Evolutionary conservation across 139 green algal species (phyloP).

Genomic region (Nannochloris sp.): DNA sequence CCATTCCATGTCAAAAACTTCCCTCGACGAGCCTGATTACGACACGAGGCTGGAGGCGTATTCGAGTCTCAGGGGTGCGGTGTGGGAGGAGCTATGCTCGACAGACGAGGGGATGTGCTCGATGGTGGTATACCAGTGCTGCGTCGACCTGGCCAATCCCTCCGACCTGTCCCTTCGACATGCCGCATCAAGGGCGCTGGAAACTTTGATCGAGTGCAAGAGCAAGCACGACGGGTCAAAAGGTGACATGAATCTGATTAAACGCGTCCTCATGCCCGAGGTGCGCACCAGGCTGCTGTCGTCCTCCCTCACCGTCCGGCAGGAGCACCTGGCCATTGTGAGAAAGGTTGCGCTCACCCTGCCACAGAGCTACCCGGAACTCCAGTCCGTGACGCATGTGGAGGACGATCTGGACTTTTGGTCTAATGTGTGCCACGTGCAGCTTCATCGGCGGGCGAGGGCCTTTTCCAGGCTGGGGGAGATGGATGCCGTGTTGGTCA

Average conservation of each 20-base stretch:
- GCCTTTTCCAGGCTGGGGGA: conserved; percentile 12
- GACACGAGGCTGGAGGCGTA: conserved; percentile 57
- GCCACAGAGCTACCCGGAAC: conserved; percentile 40
- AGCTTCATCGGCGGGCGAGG: conserved; percentile 61
- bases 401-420: conserved; percentile 70
- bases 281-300: conserved; percentile 35
- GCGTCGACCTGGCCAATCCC: conserved; percentile 50
- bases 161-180: conserved; percentile 55
- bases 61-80: conserved; percentile 19
- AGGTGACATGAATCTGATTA: conserved; percentile 12
- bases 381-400: conserved; percentile 38
- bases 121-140: conserved; percentile 43
- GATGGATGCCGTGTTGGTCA: conserved; percentile 21
- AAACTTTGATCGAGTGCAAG: not conserved
- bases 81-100: conserved; percentile 33
- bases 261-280: conserved; percentile 48
- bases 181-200: conserved; percentile 34
- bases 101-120: conserved; percentile 26
- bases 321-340: conserved; percentile 66
- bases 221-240: not conserved
- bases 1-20: conserved; percentile 31
- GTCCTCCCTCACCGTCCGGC: conserved; percentile 47
- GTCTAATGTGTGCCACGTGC: conserved; percentile 70
- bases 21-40: conserved; percentile 53
- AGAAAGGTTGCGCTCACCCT: conserved; percentile 33